phyloP scores from a whole-genome alignment of 2,329 filamentous ascomycete genomes.

The Cryphonectria radicalis region DNA sequence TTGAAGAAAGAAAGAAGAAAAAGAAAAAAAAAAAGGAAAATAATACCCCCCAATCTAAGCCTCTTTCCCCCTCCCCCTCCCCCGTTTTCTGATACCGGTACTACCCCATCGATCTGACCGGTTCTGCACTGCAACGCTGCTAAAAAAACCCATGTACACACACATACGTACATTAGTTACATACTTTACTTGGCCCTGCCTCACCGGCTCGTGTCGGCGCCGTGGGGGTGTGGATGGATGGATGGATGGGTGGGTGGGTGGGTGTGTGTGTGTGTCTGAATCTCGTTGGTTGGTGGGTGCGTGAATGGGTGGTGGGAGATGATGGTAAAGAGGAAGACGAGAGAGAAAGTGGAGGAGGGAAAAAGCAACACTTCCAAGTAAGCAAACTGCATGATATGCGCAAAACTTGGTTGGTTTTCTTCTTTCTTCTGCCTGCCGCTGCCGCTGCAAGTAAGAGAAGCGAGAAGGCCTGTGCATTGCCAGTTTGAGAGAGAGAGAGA shows the following conservation, averaged over 20 bases:
- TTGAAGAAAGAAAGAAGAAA: background rate
- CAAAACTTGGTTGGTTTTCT: background rate
- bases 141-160: background rate
- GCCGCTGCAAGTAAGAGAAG: background rate
- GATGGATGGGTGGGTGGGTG: too few species aligned
- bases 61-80: too few species aligned
- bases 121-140: background rate
- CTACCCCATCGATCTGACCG: background rate
- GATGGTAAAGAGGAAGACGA: background rate
- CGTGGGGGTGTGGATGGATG: too few species aligned
- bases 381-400: background rate
- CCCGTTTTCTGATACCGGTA: background rate
- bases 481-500: too few species aligned
- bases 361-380: background rate
- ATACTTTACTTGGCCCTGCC: background rate
- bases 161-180: background rate
- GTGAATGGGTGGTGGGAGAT: background rate
- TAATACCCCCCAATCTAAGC: background rate
- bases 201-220: background rate
- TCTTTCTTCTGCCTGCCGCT: constrained; percentile 20
- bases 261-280: background rate
- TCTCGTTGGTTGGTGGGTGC: background rate
- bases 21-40: background rate
- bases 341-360: background rate
- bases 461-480: constrained; percentile 17